Evolutionary conservation across 192 early-diverging fungal genomes (phyloP).

Genomic region (Phlyctochytrium arcticum): DNA sequence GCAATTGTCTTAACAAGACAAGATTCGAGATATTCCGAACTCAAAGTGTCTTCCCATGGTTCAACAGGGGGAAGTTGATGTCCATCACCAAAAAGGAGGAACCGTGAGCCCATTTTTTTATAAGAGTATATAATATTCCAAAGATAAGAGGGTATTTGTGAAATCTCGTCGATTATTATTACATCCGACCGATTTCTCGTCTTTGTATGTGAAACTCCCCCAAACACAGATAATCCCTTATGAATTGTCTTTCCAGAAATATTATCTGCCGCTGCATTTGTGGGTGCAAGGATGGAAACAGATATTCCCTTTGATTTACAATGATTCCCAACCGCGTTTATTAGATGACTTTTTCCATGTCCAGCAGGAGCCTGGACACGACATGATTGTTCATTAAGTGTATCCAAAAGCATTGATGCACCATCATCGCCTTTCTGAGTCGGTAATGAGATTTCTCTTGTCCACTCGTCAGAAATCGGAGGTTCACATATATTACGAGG

Average conservation of each 20-base stretch:
- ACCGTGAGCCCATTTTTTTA: not conserved
- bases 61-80: slow-evolving; percentile 11
- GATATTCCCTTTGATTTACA: not conserved
- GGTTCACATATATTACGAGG: not conserved
- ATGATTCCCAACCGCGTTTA: not conserved
- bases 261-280: slow-evolving; percentile 3
- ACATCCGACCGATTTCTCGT: not conserved
- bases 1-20: not conserved
- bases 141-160: slow-evolving; percentile 12
- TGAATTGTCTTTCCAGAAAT: slow-evolving; percentile 17
- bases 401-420: not conserved
- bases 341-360: not conserved
- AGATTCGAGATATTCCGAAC: slow-evolving; percentile 4
- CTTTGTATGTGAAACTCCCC: not conserved
- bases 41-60: not conserved
- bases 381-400: not conserved
- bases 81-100: slow-evolving; percentile 8
- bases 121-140: slow-evolving; percentile 9
- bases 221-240: not conserved
- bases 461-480: not conserved
- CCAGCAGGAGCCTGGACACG: slow-evolving; percentile 6
- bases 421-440: not conserved
- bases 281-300: slow-evolving; percentile 3
- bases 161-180: slow-evolving; percentile 12
- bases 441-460: not conserved